Evolutionary conservation across 176 grass and related monocot genomes (phyloP).

Genomic region (Puccinellia tenuiflora): DNA sequence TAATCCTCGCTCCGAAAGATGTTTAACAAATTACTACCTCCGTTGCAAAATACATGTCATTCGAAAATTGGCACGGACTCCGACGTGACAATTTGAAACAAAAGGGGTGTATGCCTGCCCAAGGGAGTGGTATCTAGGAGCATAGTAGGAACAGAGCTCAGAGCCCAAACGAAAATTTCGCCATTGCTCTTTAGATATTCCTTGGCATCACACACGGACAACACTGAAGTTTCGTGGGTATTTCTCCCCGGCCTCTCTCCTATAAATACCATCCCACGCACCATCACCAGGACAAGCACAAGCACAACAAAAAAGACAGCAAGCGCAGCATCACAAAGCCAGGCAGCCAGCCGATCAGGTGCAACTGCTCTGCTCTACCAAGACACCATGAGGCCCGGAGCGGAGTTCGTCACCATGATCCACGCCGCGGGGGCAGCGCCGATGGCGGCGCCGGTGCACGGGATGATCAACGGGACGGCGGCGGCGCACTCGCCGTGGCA

Average conservation of each 20-base stretch:
- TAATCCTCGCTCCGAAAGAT: background rate
- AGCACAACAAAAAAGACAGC: background rate
- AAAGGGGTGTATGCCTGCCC: background rate
- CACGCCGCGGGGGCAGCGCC: slow-evolving; percentile 2
- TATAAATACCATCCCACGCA: slow-evolving; percentile 41
- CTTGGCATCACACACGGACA: slow-evolving; percentile 5
- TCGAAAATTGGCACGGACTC: background rate
- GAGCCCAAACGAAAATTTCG: background rate
- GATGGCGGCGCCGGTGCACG: slow-evolving; percentile 6
- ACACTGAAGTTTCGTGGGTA: background rate
- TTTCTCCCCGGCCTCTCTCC: background rate
- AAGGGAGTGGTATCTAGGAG: background rate
- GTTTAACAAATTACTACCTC: background rate
- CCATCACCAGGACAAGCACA: background rate
- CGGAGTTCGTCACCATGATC: slow-evolving; percentile 19
- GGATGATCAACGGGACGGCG: slow-evolving; percentile 22
- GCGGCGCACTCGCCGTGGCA: slow-evolving; percentile 62
- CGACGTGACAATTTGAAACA: background rate
- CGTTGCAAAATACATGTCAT: background rate
- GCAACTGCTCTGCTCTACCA: background rate
- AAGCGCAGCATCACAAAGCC: background rate
- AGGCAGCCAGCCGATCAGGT: background rate
- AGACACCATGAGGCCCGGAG: slow-evolving; percentile 51
- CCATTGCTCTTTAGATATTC: slow-evolving; percentile 29
- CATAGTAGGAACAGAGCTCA: background rate